These are phyloP conservation scores for Globisporangium mamillatum DNA, from an alignment of 352 stramenopile genomes.

Conservation along the genomic window DNA sequence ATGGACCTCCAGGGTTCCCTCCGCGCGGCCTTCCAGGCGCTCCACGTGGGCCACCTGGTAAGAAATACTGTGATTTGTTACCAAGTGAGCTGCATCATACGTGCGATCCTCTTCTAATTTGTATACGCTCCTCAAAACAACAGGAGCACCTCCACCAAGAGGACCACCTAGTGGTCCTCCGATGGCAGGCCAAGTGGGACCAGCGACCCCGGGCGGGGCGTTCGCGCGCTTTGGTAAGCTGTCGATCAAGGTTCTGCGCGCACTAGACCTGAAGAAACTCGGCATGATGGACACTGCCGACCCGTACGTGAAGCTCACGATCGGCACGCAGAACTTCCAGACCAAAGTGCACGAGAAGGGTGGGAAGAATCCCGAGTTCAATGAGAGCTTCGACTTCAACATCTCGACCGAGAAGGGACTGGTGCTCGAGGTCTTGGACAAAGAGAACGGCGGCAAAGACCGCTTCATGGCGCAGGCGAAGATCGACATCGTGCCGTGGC, in stretches of 20 bases:
- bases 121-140: not conserved
- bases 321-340: constrained; percentile 82
- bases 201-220: constrained; percentile 34
- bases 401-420: constrained; percentile 95
- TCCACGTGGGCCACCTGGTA: constrained; percentile 12
- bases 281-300: constrained; percentile 92
- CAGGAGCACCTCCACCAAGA: constrained; percentile 21
- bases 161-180: constrained; percentile 16
- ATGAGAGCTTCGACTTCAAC: constrained; percentile 93
- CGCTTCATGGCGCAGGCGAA: constrained; percentile 92
- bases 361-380: constrained; percentile 93
- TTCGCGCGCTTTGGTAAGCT: constrained; percentile 91
- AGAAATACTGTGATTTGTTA: not conserved
- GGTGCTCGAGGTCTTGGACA: constrained; percentile 90
- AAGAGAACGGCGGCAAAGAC: constrained; percentile 88
- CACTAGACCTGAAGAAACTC: constrained; percentile 90
- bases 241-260: constrained; percentile 88
- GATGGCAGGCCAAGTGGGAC: constrained; percentile 21
- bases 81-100: not conserved
- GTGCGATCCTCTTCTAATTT: not conserved
- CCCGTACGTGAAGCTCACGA: constrained; percentile 92
- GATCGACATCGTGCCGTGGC: constrained; percentile 91
- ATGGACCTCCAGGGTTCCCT: constrained; percentile 11
- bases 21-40: constrained; percentile 3
- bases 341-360: constrained; percentile 86